Base-by-base conservation (phyloP, 1,284 basidiomycete species). In the Anthracocystis walkeri region DNA sequence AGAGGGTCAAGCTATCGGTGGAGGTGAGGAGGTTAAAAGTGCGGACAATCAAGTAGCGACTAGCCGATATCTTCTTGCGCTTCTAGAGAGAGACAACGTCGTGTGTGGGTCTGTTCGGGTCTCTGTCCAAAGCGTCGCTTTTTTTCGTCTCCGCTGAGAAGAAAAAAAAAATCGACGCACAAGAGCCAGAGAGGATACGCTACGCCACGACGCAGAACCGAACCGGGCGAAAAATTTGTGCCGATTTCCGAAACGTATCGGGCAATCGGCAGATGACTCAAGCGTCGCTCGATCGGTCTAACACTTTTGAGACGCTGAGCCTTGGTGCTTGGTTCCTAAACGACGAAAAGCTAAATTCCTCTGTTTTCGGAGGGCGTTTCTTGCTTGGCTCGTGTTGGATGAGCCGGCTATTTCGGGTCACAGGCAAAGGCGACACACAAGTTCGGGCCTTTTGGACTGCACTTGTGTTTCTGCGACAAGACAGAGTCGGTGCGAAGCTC, bases 91-190 rank as follows among this genome's bases (percentile, higher is more conserved):
- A 46, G 23, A n/a, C 27, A 48, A 48, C 16, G 27, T n/a, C 46
- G 46, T 29, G 25, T 27, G 46, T 48, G 27, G 29, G 27, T 46
- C 41, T 21, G 41, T 42, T 5, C 20, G 41, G 18, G 2, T 42
- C 20, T 42, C 41, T 46, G 5, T 29, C 8, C 23, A 14, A 27
- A 46, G 45, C 45, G 45, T 46, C 45, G 45, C 23, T 46, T 27
- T 45, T 46, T 27, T 46, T 27, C 6, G 23, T 23, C 8, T 12
- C 25, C 18, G 35, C 18, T 16, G 25, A 48, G 46, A 48, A 48
- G 48, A 49, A 49, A 11, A 49, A n/a, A 49, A 49, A 49, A 31
- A 10, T 41, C n/a, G 45, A 46, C 29, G 29, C 29, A 29, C 10
- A 44, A n/a, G n/a, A n/a, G n/a, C n/a, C n/a, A n/a, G n/a, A n/a